Conservation (phyloP, 495 filamentous ascomycete genomes). For the Terfezia claveryi region DNA sequence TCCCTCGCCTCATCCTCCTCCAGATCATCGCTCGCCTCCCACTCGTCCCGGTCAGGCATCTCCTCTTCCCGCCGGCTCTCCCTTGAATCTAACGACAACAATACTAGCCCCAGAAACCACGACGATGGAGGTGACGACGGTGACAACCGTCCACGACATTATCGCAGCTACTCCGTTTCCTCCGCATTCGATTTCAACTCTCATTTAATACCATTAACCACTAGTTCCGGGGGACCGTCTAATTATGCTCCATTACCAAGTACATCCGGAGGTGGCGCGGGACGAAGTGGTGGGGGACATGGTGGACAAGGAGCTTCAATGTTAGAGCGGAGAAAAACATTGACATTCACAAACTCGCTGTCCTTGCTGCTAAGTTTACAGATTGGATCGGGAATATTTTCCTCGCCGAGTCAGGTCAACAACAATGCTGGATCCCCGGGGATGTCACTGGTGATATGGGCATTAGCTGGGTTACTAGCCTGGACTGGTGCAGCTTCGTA, state of each 20-base stretch:
- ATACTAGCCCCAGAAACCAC: too few relatives aligned
- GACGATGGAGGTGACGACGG: constrained; percentile 1
- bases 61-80: constrained; percentile 82
- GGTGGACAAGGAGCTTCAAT: constrained; percentile 23
- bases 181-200: constrained; percentile 86
- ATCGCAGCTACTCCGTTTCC: constrained; percentile 66
- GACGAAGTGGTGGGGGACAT: constrained; percentile 22
- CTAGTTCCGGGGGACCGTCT: constrained; percentile 48
- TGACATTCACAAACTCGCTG: constrained; percentile 85
- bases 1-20: constrained; percentile 66
- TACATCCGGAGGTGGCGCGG: constrained; percentile 19
- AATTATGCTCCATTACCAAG: constrained; percentile 51
- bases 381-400: constrained; percentile 96
- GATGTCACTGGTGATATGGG: constrained; percentile 74
- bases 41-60: constrained; percentile 52
- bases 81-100: constrained; percentile 38
- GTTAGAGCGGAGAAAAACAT: constrained; percentile 80
- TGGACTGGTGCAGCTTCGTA: constrained; percentile 96
- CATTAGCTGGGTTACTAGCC: constrained; percentile 66
- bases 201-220: constrained; percentile 80
- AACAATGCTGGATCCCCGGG: constrained; percentile 80
- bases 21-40: constrained; percentile 41
- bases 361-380: constrained; percentile 79
- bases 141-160: constrained; percentile 27
- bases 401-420: constrained; percentile 84